Evolutionary conservation across 495 filamentous ascomycete genomes (phyloP).

Genomic region (Tricharina praecox): DNA sequence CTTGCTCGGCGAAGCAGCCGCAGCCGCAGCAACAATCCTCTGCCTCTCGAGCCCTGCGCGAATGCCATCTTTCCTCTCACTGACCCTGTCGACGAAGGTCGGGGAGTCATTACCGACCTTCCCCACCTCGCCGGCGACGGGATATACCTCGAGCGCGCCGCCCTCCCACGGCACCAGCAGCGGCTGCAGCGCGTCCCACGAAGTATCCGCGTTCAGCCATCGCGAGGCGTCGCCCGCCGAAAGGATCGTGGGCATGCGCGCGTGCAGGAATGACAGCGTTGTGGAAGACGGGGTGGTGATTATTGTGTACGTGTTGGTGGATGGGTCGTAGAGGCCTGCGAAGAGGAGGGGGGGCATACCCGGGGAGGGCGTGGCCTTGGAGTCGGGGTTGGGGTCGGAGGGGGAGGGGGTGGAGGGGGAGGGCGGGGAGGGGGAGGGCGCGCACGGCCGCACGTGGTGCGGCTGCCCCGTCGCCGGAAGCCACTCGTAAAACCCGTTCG

Average conservation of each 20-base stretch:
- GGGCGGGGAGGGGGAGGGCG: too few species aligned
- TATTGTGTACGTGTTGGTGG: slow-evolving; percentile 79
- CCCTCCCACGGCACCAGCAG: slow-evolving; percentile 61
- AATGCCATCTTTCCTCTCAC: slow-evolving; percentile 80
- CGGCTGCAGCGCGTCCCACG: slow-evolving; percentile 65
- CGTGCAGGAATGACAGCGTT: slow-evolving; percentile 69
- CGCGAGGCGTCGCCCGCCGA: slow-evolving; percentile 52
- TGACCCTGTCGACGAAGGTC: slow-evolving; percentile 62
- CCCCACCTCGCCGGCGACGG: slow-evolving; percentile 74
- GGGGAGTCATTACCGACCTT: slow-evolving; percentile 90
- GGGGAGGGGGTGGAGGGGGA: too few species aligned
- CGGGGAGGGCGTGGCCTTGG: too few species aligned
- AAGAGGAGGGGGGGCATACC: too few species aligned
- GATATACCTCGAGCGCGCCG: slow-evolving; percentile 69
- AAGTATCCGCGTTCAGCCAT: slow-evolving; percentile 62
- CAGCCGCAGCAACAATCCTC: too few species aligned
- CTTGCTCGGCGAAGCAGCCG: too few species aligned
- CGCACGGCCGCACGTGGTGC: too few species aligned
- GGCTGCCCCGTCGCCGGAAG: too few species aligned
- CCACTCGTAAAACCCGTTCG: too few species aligned
- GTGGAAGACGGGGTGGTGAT: slow-evolving; percentile 75
- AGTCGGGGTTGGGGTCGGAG: too few species aligned
- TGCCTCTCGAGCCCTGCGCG: too few species aligned
- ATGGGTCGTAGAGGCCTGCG: too few species aligned
- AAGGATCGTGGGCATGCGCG: slow-evolving; percentile 88